A percentile compares a stretch with the other conserved stretches of the same genome.
These are phyloP conservation scores for Rhizopogon vinicolor DNA, from an alignment of 768 basidiomycete species.

Conservation along the genomic window DNA sequence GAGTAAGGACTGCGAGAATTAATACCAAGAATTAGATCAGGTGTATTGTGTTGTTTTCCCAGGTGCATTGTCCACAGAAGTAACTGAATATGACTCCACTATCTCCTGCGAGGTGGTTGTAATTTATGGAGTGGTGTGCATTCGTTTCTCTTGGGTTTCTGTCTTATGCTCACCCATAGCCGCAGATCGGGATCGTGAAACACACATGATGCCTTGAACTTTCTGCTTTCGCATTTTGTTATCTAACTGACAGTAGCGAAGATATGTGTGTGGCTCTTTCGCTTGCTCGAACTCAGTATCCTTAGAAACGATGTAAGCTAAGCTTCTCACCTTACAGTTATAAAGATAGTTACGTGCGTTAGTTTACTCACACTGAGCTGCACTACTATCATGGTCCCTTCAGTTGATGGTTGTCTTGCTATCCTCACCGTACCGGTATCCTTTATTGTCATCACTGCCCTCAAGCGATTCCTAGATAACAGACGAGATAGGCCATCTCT, in stretches of 20 bases:
- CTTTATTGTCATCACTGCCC: too few relatives aligned
- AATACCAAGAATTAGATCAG: conserved; percentile 97
- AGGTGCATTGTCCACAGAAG: not conserved
- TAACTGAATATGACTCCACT: not conserved
- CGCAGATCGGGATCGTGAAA: conserved; percentile 82
- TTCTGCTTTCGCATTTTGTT: too few relatives aligned
- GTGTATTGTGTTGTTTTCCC: conserved; percentile 34
- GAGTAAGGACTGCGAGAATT: conserved; percentile 90
- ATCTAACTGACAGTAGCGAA: too few relatives aligned
- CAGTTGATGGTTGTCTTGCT: conserved; percentile 48
- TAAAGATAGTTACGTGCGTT: too few relatives aligned
- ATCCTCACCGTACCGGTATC: conserved; percentile 36
- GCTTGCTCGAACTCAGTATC: too few relatives aligned
- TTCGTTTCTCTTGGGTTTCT: not conserved
- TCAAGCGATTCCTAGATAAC: too few relatives aligned
- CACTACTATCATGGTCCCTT: conserved; percentile 44
- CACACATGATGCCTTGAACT: too few relatives aligned
- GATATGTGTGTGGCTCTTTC: too few relatives aligned
- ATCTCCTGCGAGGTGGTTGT: conserved; percentile 99
- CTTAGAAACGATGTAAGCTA: too few relatives aligned
- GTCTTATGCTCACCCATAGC: not conserved
- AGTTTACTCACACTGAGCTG: too few relatives aligned
- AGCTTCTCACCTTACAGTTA: too few relatives aligned
- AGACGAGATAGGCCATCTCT: conserved; percentile 3
- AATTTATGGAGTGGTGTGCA: conserved; percentile 89